Conservation (phyloP, 2,329 filamentous ascomycete genomes). For the Fusarium haematococcum region DNA sequence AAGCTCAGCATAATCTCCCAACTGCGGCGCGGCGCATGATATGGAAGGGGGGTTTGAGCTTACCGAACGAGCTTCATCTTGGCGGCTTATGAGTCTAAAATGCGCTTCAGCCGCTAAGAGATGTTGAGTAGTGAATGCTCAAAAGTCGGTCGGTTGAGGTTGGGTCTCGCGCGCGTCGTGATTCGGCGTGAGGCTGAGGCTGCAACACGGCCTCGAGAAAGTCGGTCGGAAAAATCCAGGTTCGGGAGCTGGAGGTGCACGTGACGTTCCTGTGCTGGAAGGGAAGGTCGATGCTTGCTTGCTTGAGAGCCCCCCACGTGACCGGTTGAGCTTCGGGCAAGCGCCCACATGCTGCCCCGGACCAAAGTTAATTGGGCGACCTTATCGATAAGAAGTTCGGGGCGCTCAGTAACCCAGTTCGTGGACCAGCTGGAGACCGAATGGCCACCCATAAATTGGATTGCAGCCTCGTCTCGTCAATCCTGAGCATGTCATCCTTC, state of each 20-base stretch:
- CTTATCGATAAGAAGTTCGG: conserved; percentile 36
- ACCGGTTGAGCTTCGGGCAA: background rate
- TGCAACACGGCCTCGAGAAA: conserved; percentile 39
- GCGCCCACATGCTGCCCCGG: background rate
- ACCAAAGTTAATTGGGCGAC: conserved; percentile 21
- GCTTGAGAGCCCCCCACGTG: conserved; percentile 1
- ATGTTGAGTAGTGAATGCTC: conserved; percentile 6
- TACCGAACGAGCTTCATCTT: conserved; percentile 98
- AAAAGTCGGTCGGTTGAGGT: conserved; percentile 16
- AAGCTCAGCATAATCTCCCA: conserved; percentile 36
- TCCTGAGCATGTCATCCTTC: conserved; percentile 40
- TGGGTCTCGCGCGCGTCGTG: conserved; percentile 34
- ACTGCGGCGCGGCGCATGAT: conserved; percentile 12
- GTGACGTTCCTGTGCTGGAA: conserved; percentile 23
- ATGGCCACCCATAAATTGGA: conserved; percentile 41
- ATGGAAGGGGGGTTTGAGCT: conserved; percentile 48
- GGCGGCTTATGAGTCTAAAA: conserved; percentile 44
- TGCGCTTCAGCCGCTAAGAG: conserved; percentile 9
- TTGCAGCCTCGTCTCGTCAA: conserved; percentile 34
- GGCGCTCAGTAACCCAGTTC: background rate
- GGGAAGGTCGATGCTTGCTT: background rate
- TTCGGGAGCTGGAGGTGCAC: conserved; percentile 37
- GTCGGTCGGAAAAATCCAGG: conserved; percentile 50
- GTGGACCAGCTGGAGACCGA: conserved; percentile 6
- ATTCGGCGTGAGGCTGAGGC: conserved; percentile 45